Conservation (phyloP, 1,139 yeast species). For the Nakaseomyces delphensis region DNA sequence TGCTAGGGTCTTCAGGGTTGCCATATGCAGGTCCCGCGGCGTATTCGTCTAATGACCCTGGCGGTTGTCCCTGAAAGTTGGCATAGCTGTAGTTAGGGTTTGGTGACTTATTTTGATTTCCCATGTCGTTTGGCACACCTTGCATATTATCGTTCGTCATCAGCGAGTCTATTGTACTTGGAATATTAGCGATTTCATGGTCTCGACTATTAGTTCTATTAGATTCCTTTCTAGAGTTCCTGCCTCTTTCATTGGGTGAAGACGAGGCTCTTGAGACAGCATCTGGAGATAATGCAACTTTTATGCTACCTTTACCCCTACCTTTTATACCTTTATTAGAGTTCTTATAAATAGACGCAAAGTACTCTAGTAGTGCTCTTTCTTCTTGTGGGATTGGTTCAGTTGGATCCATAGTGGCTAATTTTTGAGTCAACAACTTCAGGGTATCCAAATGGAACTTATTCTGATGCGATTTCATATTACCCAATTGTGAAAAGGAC, state of each 20-base stretch:
- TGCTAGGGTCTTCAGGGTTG: not conserved
- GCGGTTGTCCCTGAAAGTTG: constrained; percentile 1
- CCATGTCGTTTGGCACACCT: not conserved
- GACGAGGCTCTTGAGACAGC: constrained; percentile 5
- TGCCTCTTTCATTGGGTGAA: not conserved
- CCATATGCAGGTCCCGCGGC: not conserved
- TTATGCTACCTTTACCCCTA: constrained; percentile 49
- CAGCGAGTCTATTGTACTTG: constrained; percentile 3
- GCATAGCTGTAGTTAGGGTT: constrained; percentile 4
- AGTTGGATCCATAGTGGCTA: constrained; percentile 48
- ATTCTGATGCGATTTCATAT: constrained; percentile 88
- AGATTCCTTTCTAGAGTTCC: constrained; percentile 5
- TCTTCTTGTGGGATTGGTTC: constrained; percentile 53
- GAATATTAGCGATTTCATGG: constrained; percentile 5
- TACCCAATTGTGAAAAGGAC: constrained; percentile 84
- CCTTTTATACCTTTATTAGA: constrained; percentile 88
- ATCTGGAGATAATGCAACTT: constrained; percentile 3
- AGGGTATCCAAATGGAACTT: constrained; percentile 72
- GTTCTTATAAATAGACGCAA: constrained; percentile 73
- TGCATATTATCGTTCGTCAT: constrained; percentile 4
- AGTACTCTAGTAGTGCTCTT: constrained; percentile 60
- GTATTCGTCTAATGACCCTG: constrained; percentile 2
- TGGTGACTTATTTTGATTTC: not conserved
- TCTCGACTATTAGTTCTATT: constrained; percentile 1
- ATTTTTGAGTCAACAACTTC: constrained; percentile 48